Percentiles rank a stretch among this genome's conserved stretches.
phyloP scores from a whole-genome alignment of 129 eudicot species.

The Artemisia tridentata region DNA sequence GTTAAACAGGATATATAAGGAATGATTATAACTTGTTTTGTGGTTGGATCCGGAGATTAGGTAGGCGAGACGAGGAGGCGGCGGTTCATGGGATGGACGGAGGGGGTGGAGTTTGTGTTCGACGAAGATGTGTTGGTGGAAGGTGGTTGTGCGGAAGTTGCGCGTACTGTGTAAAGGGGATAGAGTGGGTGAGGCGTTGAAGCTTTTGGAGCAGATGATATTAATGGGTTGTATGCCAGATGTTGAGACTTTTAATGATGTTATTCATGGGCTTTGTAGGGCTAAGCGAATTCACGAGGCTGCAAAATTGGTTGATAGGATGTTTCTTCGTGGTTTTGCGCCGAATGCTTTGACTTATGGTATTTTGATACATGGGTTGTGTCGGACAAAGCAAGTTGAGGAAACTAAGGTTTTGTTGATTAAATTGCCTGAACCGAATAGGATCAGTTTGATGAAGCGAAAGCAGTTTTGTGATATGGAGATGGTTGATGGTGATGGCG shows the following conservation, averaged over 20 bases:
- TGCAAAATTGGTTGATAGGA: slow-evolving; percentile 78
- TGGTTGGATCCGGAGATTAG: too few species aligned
- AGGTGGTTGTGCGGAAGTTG: slow-evolving; percentile 73
- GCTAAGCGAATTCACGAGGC: slow-evolving; percentile 67
- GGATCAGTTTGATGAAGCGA: too few species aligned
- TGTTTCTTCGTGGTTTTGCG: slow-evolving; percentile 71
- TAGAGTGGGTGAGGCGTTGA: slow-evolving; percentile 62
- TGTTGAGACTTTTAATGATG: slow-evolving; percentile 82
- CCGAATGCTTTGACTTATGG: slow-evolving; percentile 79
- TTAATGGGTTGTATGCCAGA: slow-evolving; percentile 88
- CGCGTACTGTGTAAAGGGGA: slow-evolving; percentile 54
- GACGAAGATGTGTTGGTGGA: slow-evolving; percentile 46
- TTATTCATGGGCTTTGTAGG: slow-evolving; percentile 75
- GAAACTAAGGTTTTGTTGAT: slow-evolving; percentile 63
- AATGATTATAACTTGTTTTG: too few species aligned
- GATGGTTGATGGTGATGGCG: too few species aligned
- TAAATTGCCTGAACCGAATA: slow-evolving; percentile 78
- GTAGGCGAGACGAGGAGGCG: too few species aligned
- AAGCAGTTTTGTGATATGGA: too few species aligned
- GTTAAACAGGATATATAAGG: too few species aligned
- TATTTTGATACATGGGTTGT: slow-evolving; percentile 64
- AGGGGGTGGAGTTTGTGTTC: too few species aligned
- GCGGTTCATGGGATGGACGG: too few species aligned
- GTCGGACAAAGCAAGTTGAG: slow-evolving; percentile 55
- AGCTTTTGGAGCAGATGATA: slow-evolving; percentile 83